These are phyloP conservation scores for Yarrowia galli DNA, from an alignment of 1,139 yeast genomes.

Conservation along the genomic window DNA sequence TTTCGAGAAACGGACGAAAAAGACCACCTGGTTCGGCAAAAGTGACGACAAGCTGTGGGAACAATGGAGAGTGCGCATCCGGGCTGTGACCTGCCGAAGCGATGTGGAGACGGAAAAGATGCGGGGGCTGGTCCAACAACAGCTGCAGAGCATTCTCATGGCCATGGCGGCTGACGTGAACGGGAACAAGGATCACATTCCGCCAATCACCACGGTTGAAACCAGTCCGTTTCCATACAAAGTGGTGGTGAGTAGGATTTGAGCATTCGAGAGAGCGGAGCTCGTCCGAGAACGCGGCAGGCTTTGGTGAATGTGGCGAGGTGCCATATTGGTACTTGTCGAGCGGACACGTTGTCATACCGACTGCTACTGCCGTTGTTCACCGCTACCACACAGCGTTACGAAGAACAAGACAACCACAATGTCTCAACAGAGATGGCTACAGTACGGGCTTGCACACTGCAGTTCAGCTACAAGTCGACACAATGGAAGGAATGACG, in stretches of 20 bases:
- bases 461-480: too few species aligned
- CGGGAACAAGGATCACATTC: constrained; percentile 26
- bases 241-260: constrained; percentile 1
- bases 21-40: constrained; percentile 28
- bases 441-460: too few species aligned
- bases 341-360: too few species aligned
- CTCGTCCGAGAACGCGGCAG: neutral
- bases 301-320: neutral
- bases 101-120: constrained; percentile 29
- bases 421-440: too few species aligned
- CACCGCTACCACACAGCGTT: too few species aligned
- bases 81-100: constrained; percentile 7
- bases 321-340: too few species aligned
- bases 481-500: too few species aligned
- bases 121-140: constrained; percentile 22
- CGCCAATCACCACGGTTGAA: constrained; percentile 25
- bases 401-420: too few species aligned
- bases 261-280: neutral
- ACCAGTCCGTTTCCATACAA: constrained; percentile 31
- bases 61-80: constrained; percentile 19
- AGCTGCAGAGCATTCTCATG: constrained; percentile 19
- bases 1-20: constrained; percentile 35
- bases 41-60: constrained; percentile 36
- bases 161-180: constrained; percentile 29
- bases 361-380: too few species aligned